Conservation (phyloP, 768 basidiomycete species). For the Tylopilus cervinicoccineus region DNA sequence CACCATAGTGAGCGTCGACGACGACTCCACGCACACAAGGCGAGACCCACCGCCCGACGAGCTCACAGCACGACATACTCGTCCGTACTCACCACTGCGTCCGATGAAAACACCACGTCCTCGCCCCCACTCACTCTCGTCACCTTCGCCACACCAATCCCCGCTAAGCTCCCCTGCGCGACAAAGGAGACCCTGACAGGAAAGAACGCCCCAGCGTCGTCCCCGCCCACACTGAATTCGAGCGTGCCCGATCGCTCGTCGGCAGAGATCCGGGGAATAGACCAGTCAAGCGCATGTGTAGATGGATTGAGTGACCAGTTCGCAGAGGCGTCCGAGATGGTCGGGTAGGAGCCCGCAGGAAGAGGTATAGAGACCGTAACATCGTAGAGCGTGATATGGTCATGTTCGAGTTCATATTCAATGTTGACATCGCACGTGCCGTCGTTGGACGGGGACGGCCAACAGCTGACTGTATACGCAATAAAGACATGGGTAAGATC, state of each 20-base stretch:
- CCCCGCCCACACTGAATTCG: constrained; percentile 85
- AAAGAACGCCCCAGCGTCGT: constrained; percentile 85
- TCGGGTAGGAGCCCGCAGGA: constrained; percentile 83
- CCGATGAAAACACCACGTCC: constrained; percentile 52
- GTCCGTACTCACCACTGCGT: constrained; percentile 49
- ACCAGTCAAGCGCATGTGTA: constrained; percentile 84
- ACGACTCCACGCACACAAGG: too few relatives aligned
- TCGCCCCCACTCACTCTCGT: constrained; percentile 48
- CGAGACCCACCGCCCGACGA: too few relatives aligned
- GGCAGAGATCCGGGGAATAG: constrained; percentile 61
- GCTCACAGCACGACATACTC: constrained; percentile 55
- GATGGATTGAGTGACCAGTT: constrained; percentile 81
- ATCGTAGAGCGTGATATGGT: constrained; percentile 75
- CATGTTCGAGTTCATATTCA: constrained; percentile 94
- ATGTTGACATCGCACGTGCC: constrained; percentile 95
- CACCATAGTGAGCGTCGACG: too few relatives aligned
- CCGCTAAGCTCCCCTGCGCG: constrained; percentile 75
- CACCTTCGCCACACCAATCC: constrained; percentile 61
- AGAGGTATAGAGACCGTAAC: constrained; percentile 89
- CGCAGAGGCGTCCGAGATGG: constrained; percentile 61
- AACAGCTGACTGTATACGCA: constrained; percentile 78
- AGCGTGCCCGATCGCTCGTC: constrained; percentile 76
- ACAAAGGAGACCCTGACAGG: constrained; percentile 84
- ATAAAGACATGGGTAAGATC: too few relatives aligned
- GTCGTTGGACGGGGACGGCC: constrained; percentile 90